Evolutionary conservation across 441 rosid genomes (phyloP).

Genomic region (Breynia disticha): DNA sequence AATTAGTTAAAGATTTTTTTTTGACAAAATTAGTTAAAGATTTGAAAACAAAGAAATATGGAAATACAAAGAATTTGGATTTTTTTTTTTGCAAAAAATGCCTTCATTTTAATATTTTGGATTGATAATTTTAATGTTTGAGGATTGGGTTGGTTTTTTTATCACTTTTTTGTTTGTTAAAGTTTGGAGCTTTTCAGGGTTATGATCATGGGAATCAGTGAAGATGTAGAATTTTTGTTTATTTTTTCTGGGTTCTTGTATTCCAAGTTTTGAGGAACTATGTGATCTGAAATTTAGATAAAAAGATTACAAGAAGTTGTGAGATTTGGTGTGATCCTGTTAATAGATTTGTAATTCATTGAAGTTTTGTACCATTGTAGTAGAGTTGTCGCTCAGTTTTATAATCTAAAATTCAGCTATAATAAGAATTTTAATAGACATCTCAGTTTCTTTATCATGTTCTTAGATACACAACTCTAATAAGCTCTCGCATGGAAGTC

Average conservation of each 20-base stretch:
- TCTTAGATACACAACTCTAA: slow-evolving; percentile 1
- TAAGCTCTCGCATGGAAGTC: neutral
- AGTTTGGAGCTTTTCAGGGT: neutral
- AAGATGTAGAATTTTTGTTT: neutral
- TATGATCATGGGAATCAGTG: neutral
- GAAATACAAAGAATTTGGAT: slow-evolving; percentile 1
- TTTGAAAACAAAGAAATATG: neutral
- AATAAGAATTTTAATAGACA: no score
- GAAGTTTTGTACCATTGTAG: neutral
- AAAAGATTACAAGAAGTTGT: neutral
- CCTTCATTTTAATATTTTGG: neutral
- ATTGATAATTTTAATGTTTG: slow-evolving; percentile 2
- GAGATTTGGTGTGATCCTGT: slow-evolving; percentile 18
- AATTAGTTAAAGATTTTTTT: neutral
- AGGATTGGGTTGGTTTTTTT: slow-evolving; percentile 9
- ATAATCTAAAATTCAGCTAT: no score
- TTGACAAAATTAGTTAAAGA: neutral
- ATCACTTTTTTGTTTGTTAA: neutral
- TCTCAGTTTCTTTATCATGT: neutral
- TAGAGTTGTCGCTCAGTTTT: no score
- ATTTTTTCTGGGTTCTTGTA: neutral
- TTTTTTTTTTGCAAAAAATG: neutral
- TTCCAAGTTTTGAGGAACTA: neutral
- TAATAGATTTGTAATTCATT: neutral
- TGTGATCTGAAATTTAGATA: slow-evolving; percentile 14